Evolutionary conservation across 495 filamentous ascomycete genomes (phyloP).

Genomic region (Lophiotrema nucula): DNA sequence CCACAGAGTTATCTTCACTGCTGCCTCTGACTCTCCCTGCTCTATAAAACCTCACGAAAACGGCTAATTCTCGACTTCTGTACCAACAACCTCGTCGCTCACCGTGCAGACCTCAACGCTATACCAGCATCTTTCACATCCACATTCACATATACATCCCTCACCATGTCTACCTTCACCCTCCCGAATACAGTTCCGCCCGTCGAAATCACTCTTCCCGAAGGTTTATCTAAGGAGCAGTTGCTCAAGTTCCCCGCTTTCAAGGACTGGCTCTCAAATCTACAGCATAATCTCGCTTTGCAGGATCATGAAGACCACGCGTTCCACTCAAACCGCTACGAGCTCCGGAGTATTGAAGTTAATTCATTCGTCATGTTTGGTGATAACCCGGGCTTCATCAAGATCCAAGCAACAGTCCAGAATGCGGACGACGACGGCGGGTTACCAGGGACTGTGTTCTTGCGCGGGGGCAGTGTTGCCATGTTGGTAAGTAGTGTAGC

Average conservation of each 20-base stretch:
- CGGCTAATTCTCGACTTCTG: no score
- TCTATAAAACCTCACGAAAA: no score
- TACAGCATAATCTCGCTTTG: conserved; percentile 61
- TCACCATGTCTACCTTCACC: not conserved
- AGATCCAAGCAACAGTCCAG: conserved; percentile 64
- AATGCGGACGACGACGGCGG: conserved; percentile 57
- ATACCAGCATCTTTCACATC: no score
- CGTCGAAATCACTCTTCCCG: conserved; percentile 4
- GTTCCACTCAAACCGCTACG: conserved; percentile 70
- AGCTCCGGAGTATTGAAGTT: conserved; percentile 65
- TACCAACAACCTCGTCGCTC: no score
- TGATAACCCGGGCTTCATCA: conserved; percentile 69
- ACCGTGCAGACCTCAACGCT: no score
- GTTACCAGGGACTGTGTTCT: conserved; percentile 75
- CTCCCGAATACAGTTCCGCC: not conserved
- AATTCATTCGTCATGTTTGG: conserved; percentile 76
- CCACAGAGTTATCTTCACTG: no score
- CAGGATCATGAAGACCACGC: conserved; percentile 62
- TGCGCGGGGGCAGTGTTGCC: conserved; percentile 76
- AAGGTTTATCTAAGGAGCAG: conserved; percentile 22
- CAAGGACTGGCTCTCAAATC: conserved; percentile 64
- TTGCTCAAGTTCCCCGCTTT: conserved; percentile 29
- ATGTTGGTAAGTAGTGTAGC: conserved; percentile 68
- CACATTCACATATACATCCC: no score
- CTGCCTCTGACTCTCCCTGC: no score